Evolutionary conservation across 176 grass and related monocot genomes (phyloP).

Genomic region (Phyllostachys edulis): DNA sequence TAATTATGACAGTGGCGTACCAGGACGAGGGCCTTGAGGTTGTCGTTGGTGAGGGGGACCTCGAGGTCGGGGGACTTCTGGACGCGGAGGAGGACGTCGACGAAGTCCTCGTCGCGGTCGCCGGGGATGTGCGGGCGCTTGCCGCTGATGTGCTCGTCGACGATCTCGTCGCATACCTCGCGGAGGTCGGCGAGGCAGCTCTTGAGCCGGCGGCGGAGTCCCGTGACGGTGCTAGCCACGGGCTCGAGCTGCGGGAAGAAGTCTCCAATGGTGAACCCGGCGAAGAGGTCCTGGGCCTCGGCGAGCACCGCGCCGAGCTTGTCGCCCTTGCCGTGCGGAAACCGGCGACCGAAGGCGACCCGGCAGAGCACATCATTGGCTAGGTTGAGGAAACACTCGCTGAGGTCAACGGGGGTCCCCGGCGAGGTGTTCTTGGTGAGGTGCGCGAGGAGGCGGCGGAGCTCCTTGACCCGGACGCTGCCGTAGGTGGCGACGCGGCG

Average conservation of each 20-base stretch:
- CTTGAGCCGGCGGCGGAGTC: constrained; percentile 32
- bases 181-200: constrained; percentile 35
- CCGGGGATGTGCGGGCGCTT: not conserved
- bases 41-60: constrained; percentile 43
- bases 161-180: constrained; percentile 36
- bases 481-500: constrained; percentile 43
- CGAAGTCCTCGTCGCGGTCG: constrained; percentile 38
- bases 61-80: constrained; percentile 45
- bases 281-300: constrained; percentile 36
- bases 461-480: constrained; percentile 23
- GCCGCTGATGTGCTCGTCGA: constrained; percentile 32
- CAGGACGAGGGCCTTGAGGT: constrained; percentile 46
- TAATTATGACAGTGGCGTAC: not conserved
- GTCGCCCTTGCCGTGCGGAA: not conserved
- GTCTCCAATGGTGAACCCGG: constrained; percentile 36
- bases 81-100: constrained; percentile 43
- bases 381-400: constrained; percentile 35
- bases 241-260: constrained; percentile 46
- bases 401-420: constrained; percentile 14
- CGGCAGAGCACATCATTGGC: constrained; percentile 49
- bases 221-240: constrained; percentile 13
- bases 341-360: constrained; percentile 40
- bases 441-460: constrained; percentile 36
- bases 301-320: constrained; percentile 36
- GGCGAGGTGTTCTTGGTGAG: constrained; percentile 17